phyloP scores from a whole-genome alignment of 768 basidiomycete genomes.

The Rhodosporidiobolus sp. region DNA sequence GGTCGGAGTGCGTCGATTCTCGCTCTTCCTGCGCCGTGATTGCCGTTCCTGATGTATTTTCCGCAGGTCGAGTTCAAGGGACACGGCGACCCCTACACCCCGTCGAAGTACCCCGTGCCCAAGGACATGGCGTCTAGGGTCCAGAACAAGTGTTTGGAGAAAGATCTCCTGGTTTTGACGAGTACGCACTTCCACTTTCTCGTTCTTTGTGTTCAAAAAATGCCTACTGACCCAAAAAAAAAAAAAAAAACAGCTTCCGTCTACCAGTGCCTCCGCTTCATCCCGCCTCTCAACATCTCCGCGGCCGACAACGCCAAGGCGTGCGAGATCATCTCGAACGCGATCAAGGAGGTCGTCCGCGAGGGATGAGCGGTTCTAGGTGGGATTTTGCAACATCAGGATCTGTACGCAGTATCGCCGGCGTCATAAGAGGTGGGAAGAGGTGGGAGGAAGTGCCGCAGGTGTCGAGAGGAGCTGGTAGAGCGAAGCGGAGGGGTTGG shows the following conservation, averaged over 20 bases:
- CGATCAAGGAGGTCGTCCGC: constrained; percentile 41
- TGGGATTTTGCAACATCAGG: too few species aligned
- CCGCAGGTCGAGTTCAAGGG: constrained; percentile 43
- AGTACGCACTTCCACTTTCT: too few species aligned
- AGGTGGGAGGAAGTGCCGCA: too few species aligned
- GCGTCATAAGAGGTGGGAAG: too few species aligned
- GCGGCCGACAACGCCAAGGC: constrained; percentile 62
- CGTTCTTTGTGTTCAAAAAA: too few species aligned
- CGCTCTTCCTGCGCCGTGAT: constrained; percentile 57
- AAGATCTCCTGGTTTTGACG: constrained; percentile 80
- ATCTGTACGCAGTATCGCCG: too few species aligned
- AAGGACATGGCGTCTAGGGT: constrained; percentile 46
- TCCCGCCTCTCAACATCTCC: constrained; percentile 81
- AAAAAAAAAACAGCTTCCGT: too few species aligned
- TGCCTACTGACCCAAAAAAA: too few species aligned
- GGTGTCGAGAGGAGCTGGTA: too few species aligned
- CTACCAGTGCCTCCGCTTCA: constrained; percentile 71
- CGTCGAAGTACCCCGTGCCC: constrained; percentile 46
- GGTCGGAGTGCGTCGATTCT: constrained; percentile 67
- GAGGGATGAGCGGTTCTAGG: constrained; percentile 28
- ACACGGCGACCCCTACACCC: constrained; percentile 37
- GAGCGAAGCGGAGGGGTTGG: too few species aligned
- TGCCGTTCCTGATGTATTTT: constrained; percentile 57
- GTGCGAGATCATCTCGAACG: constrained; percentile 31
- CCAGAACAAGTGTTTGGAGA: constrained; percentile 69